These are phyloP conservation scores for Phytophthora pini DNA, from an alignment of 352 stramenopile species.

Conservation along the genomic window DNA sequence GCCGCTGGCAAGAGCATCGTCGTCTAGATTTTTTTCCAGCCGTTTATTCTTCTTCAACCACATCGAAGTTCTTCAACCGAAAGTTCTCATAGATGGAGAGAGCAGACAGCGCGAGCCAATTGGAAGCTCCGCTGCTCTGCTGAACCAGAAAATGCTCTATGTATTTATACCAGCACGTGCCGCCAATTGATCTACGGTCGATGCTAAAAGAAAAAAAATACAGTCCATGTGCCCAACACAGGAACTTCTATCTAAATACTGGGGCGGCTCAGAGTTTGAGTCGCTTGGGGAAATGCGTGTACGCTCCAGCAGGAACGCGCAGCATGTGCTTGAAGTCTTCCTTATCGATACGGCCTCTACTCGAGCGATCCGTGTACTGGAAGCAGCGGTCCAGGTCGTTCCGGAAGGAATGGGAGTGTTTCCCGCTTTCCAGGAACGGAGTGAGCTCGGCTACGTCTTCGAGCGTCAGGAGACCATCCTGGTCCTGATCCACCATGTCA, in stretches of 20 bases:
- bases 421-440: constrained; percentile 38
- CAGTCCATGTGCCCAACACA: constrained; percentile 23
- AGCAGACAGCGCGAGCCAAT: constrained; percentile 25
- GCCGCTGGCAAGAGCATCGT: constrained; percentile 72
- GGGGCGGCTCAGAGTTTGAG: constrained; percentile 22
- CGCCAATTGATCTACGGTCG: not conserved
- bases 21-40: constrained; percentile 41
- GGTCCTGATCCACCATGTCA: constrained; percentile 50
- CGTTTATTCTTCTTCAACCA: constrained; percentile 19
- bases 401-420: constrained; percentile 59
- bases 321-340: constrained; percentile 63
- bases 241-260: constrained; percentile 5
- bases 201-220: constrained; percentile 31
- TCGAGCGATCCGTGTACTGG: constrained; percentile 49
- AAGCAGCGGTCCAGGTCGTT: constrained; percentile 72
- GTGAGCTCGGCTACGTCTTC: constrained; percentile 54
- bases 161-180: constrained; percentile 38
- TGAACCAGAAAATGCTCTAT: constrained; percentile 28
- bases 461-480: constrained; percentile 54
- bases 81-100: constrained; percentile 29
- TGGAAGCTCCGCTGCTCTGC: constrained; percentile 30
- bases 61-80: constrained; percentile 16
- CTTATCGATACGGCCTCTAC: constrained; percentile 44
- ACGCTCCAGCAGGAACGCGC: constrained; percentile 50
- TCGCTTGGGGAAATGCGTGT: constrained; percentile 58